phyloP scores from a whole-genome alignment of 805 yeast genomes.

The Hanseniaspora occidentalis region DNA sequence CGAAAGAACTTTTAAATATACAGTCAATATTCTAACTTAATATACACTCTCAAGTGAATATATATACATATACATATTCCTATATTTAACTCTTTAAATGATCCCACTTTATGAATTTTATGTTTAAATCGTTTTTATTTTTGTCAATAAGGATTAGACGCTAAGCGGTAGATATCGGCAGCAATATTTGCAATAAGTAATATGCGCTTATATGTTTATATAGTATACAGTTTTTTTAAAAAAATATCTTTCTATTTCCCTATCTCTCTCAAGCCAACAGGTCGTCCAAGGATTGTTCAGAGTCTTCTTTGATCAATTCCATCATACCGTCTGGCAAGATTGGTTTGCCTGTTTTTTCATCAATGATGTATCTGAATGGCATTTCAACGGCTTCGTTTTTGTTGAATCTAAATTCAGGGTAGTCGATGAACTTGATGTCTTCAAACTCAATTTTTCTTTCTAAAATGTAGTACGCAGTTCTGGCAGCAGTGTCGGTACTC shows the following conservation, averaged over 20 bases:
- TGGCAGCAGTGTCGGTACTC: constrained; percentile 96
- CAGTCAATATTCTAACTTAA: no score
- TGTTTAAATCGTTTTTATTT: no score
- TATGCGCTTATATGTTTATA: no score
- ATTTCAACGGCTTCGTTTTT: constrained; percentile 89
- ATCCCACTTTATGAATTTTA: no score
- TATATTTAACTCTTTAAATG: no score
- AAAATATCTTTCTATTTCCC: not conserved
- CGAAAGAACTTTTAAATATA: no score
- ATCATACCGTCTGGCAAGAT: constrained; percentile 89
- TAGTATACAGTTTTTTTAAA: not conserved
- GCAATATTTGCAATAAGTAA: no score
- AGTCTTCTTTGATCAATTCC: constrained; percentile 70
- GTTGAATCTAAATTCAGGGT: constrained; percentile 83
- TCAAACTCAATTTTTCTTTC: constrained; percentile 47
- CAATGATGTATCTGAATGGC: constrained; percentile 88
- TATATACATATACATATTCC: no score
- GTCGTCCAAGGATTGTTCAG: constrained; percentile 73
- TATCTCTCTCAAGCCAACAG: not conserved
- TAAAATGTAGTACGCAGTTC: constrained; percentile 78
- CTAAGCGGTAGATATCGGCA: no score
- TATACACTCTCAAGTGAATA: no score
- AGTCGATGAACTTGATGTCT: constrained; percentile 74
- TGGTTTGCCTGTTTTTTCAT: constrained; percentile 45
- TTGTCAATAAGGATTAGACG: no score